Base-by-base conservation (phyloP, 257 asterid genomes). In the Solanum pinnatisectum region DNA sequence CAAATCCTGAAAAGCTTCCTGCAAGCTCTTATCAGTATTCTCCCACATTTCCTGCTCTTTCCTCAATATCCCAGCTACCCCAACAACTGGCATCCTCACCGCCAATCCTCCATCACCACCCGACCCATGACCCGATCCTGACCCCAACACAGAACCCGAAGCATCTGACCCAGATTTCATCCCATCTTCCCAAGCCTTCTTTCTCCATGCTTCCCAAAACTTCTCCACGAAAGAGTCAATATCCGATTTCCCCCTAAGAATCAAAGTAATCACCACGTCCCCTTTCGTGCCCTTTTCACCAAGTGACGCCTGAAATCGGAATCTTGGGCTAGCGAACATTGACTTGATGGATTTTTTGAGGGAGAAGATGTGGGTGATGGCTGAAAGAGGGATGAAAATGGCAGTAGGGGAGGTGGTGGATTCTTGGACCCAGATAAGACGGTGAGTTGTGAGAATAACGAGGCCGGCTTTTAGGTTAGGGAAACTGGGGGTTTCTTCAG, bases 1-100 rank as follows among this genome's bases (percentile, higher is more conserved):
- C 90, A 97, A 93, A 91, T 97, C 99, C 94, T 97, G 99, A 92
- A 97, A 97, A 84, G 99, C 99, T 84, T 97, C 99, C 92, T 95
- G 98, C 95, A 97, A 94, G 92, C 94, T 96, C 96, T 96, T 97
- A 91, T 97, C 99, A 87, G 99, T 96, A 91, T 91, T 97, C 93
- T 97, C 99, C 99, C 99, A 97, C 96, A 95, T 93, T 89, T 97
- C 99, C 92, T 97, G 99, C 94, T 97, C 99, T 91, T 95, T 97
- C 93, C 99, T 94, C 94, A 96, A 89, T 91, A 97, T 97, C 88
- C 99, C 99, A 11, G 98, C 87, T 88, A 97, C 90, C 33, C 99
- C 99, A 35, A 97, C 99, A 86, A 97, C 98, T 3, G 99, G 99
- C 90, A 89, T 84, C 90, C 91, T 88, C 85, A 97, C 27, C 2